Base-by-base conservation (phyloP, 164 flowering plant genomes). In the Saururus chinensis region DNA sequence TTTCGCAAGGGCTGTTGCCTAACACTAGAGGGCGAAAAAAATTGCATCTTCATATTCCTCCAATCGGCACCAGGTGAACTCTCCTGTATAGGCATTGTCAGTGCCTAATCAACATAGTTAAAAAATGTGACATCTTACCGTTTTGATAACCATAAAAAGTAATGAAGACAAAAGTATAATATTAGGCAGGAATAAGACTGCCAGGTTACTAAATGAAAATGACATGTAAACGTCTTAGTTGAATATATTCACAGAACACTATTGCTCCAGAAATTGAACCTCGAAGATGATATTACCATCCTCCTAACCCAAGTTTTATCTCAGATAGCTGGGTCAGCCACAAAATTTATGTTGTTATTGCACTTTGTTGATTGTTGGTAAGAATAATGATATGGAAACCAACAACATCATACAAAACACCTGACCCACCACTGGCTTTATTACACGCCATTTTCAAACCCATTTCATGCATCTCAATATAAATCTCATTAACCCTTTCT, bases 21-120 rank as follows among this genome's bases (percentile, higher is more conserved):
- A 59, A 70, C 76, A 75, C 68, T 80, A 14, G 82, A 78, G 66
- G 85, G 73, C n/a, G 83, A 68, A 51, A 72, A 51, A 45, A 73
- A 70, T 64, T 84, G 89, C 52, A 80, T 84, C 76, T 83, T 87
- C 4, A 75, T 60, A 70, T 70, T 84, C 74, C 86, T 79, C 88
- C 83, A 73, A n/a, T 89, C 88, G 20, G 79, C 22, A 51, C 83
- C 84, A 30, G 73, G 52, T 51, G 79, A 69, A 71, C 74, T 71
- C 70, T 92, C 96, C 98, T 89, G 81, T 23, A 72, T 52, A 51
- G 52, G 25, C 56, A 21, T 54, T 58, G 21, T 19, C 11, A 35
- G 45, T 17, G 20, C 17, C 23, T 53, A 19, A 53, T 20, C 22
- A 58, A 16, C 8, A 35, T 10, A 3, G 4, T 30, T 7, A 56